Percentiles rank a stretch among this genome's conserved stretches.
These are phyloP conservation scores for Zygosaccharomyces bisporus DNA, from an alignment of 805 yeast species.

Conservation along the genomic window DNA sequence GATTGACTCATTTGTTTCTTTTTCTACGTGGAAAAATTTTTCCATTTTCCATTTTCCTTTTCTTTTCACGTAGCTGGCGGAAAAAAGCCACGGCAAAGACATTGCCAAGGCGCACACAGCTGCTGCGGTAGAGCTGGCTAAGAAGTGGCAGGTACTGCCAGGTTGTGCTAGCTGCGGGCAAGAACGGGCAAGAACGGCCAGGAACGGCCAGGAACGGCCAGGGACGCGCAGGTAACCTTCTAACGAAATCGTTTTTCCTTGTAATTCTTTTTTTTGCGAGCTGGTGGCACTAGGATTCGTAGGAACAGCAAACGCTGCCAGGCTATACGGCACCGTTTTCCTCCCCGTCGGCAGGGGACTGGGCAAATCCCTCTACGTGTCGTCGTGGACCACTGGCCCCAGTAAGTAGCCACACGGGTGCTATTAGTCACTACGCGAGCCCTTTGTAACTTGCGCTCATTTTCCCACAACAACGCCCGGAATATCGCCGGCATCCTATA, in stretches of 20 bases:
- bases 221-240: no score
- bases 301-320: no score
- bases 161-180: neutral
- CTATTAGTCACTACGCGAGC: constrained; percentile 6
- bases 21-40: neutral
- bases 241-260: no score
- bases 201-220: no score
- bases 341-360: neutral
- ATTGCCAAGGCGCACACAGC: neutral
- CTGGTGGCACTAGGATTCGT: no score
- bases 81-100: neutral
- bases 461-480: neutral
- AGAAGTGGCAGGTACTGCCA: no score
- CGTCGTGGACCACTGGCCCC: neutral
- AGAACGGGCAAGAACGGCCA: neutral
- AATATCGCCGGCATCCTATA: neutral
- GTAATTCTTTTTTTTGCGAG: no score
- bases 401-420: neutral
- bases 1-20: neutral
- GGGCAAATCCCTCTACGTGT: neutral
- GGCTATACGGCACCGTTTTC: neutral
- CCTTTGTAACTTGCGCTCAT: constrained; percentile 4
- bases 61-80: neutral
- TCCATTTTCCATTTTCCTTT: neutral
- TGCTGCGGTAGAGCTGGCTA: no score